phyloP scores from a whole-genome alignment of 1,284 basidiomycete genomes.

The Ceratobasidium papillatum region DNA sequence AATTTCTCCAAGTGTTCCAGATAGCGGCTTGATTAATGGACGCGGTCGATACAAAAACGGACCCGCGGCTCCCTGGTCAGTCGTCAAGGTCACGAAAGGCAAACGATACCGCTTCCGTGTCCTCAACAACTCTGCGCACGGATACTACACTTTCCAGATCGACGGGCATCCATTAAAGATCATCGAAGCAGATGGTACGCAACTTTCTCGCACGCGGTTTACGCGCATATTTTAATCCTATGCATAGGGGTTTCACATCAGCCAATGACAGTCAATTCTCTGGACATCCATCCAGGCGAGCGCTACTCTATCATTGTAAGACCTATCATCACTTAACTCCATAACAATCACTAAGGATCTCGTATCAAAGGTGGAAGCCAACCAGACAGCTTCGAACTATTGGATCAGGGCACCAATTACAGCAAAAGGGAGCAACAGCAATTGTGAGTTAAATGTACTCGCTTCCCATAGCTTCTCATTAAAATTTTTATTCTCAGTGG shows the following conservation, averaged over 20 bases:
- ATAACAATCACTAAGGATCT: neutral
- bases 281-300: slow-evolving; percentile 39
- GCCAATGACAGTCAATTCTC: slow-evolving; percentile 14
- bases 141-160: slow-evolving; percentile 47
- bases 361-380: slow-evolving; percentile 18
- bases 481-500: neutral
- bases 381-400: slow-evolving; percentile 27
- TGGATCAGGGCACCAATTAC: slow-evolving; percentile 20
- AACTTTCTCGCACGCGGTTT: slow-evolving; percentile 36
- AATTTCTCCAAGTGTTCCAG: slow-evolving; percentile 50
- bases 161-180: slow-evolving; percentile 46
- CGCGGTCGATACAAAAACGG: slow-evolving; percentile 56
- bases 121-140: slow-evolving; percentile 55
- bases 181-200: slow-evolving; percentile 53
- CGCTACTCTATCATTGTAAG: slow-evolving; percentile 43
- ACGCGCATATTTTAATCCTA: neutral
- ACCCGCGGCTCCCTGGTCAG: slow-evolving; percentile 51
- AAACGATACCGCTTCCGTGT: slow-evolving; percentile 64
- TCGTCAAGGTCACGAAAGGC: slow-evolving; percentile 52
- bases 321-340: neutral
- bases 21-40: slow-evolving; percentile 64
- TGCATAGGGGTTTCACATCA: slow-evolving; percentile 6
- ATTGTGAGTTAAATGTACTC: neutral
- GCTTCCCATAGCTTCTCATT: neutral
- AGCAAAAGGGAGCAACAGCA: neutral